Percentiles rank a stretch among this genome's conserved stretches.
phyloP scores from a whole-genome alignment of 1,284 basidiomycete species.

The Hortiboletus rubellus region DNA sequence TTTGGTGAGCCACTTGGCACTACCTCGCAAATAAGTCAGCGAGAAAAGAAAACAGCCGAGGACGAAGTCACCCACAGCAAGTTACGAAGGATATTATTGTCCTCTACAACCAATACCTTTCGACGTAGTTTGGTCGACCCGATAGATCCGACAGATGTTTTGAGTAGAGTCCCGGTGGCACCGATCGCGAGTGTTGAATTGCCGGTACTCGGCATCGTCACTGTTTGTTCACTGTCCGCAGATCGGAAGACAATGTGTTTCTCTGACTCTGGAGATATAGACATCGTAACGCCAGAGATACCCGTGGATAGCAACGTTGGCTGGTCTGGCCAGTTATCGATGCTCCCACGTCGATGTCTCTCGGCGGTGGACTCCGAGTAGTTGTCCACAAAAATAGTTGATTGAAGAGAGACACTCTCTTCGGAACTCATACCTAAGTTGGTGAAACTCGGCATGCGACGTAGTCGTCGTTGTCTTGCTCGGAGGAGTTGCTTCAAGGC shows the following conservation, averaged over 20 bases:
- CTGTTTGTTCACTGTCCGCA: conserved; percentile 15
- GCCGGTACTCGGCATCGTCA: neutral
- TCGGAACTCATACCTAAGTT: conserved; percentile 24
- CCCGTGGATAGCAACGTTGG: conserved; percentile 10
- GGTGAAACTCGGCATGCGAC: conserved; percentile 22
- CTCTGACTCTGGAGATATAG: conserved; percentile 28
- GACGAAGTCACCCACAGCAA: conserved; percentile 53
- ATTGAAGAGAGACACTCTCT: conserved; percentile 32
- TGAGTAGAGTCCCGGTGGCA: conserved; percentile 58
- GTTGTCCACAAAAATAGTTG: conserved; percentile 33
- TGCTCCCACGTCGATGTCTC: conserved; percentile 23
- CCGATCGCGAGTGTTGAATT: conserved; percentile 57
- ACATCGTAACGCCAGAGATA: conserved; percentile 15
- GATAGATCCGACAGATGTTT: conserved; percentile 55
- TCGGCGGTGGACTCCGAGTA: conserved; percentile 15
- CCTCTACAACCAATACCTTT: conserved; percentile 79
- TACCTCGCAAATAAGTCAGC: conserved; percentile 40
- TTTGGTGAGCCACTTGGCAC: conserved; percentile 77
- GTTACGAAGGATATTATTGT: conserved; percentile 75
- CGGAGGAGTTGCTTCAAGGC: conserved; percentile 74
- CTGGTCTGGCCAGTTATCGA: conserved; percentile 30
- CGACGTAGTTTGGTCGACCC: conserved; percentile 43
- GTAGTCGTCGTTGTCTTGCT: conserved; percentile 40
- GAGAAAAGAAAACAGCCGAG: neutral
- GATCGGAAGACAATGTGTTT: conserved; percentile 19